Conservation (phyloP, 116 monocot genomes). For the Papilionanthe hybrid region DNA sequence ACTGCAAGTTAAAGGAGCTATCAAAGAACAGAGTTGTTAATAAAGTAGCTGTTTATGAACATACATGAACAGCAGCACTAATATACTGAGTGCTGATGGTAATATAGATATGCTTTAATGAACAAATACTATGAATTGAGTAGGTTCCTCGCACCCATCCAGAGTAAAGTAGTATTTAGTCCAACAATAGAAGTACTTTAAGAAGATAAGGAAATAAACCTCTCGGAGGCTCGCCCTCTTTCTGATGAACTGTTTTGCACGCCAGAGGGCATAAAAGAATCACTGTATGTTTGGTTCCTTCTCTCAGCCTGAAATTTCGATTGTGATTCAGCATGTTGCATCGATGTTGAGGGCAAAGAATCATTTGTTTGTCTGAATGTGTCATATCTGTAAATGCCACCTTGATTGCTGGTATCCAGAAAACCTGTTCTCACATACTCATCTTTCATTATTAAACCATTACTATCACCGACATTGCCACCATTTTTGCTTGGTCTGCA, state of each 20-base stretch:
- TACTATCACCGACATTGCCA: no score
- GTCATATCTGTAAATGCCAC: conserved; percentile 14
- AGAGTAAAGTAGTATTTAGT: no score
- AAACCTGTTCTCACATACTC: conserved; percentile 11
- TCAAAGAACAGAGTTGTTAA: background rate
- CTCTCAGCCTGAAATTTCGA: conserved; percentile 23
- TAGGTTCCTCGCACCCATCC: background rate
- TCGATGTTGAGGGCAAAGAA: conserved; percentile 27
- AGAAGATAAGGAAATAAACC: background rate
- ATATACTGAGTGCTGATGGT: background rate
- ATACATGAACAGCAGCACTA: background rate
- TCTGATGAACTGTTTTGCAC: conserved; percentile 28
- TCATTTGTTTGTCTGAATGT: conserved; percentile 20
- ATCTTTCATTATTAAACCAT: no score
- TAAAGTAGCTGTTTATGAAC: background rate
- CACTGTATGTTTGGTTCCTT: conserved; percentile 19
- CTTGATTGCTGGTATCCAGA: conserved; percentile 20
- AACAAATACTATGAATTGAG: background rate
- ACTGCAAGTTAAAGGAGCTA: background rate
- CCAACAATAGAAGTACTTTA: background rate
- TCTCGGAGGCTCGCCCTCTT: conserved; percentile 14
- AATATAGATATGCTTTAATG: background rate
- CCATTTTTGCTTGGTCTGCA: no score
- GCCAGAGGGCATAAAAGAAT: conserved; percentile 26
- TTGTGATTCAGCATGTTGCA: conserved; percentile 16